Conservation (phyloP, 352 stramenopile genomes). For the Globisporangium rhizosaccharum region DNA sequence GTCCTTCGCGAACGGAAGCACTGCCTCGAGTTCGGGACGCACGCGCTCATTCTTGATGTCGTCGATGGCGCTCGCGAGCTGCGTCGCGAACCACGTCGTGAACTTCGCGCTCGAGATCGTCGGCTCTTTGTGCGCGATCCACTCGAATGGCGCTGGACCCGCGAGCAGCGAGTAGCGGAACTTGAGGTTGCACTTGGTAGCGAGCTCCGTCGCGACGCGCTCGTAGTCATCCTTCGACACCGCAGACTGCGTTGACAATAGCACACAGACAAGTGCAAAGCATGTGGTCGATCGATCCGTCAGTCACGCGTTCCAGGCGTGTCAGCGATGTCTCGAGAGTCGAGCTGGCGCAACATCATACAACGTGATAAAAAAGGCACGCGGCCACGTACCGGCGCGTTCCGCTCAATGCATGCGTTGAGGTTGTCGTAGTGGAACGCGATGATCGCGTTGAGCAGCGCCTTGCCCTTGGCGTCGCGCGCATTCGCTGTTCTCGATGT, state of each 20-base stretch:
- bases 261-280: background rate
- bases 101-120: constrained; percentile 7
- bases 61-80: background rate
- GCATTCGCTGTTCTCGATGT: constrained; percentile 16
- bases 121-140: constrained; percentile 21
- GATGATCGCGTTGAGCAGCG: constrained; percentile 14
- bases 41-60: background rate
- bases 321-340: too few species aligned
- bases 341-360: too few species aligned
- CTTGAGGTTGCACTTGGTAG: constrained; percentile 34
- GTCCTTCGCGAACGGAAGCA: background rate
- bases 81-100: constrained; percentile 1
- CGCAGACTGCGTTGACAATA: background rate
- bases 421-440: constrained; percentile 31
- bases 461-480: constrained; percentile 11
- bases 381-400: too few species aligned
- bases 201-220: constrained; percentile 11
- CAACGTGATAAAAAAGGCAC: too few species aligned
- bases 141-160: constrained; percentile 31
- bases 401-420: too few species aligned
- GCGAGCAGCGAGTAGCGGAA: constrained; percentile 44
- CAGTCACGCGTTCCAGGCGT: too few species aligned
- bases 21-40: background rate
- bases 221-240: background rate
- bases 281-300: background rate